These are phyloP conservation scores for Pseudomonodictys pantanalensis DNA, from an alignment of 495 filamentous ascomycete genomes.

Conservation along the genomic window DNA sequence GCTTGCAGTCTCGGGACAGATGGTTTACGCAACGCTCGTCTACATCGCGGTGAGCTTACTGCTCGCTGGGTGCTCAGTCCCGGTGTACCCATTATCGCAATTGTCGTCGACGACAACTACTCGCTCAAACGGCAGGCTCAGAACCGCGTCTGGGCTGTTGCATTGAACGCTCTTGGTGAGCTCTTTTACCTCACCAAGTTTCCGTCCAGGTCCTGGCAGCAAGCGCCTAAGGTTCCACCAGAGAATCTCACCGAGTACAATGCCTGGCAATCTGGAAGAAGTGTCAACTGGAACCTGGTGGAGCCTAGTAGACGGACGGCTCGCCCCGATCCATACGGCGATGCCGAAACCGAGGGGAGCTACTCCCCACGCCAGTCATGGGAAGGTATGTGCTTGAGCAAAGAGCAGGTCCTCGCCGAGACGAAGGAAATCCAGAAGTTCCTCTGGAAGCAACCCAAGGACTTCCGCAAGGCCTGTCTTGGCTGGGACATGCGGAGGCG, in stretches of 20 bases:
- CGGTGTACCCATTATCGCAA: constrained; percentile 84
- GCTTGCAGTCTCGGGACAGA: constrained; percentile 72
- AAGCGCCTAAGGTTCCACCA: constrained; percentile 38
- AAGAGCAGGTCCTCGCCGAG: constrained; percentile 67
- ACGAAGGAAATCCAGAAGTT: constrained; percentile 79
- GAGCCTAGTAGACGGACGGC: constrained; percentile 71
- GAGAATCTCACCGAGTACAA: constrained; percentile 50
- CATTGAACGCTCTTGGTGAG: constrained; percentile 88
- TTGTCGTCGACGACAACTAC: constrained; percentile 81
- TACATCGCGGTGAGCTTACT: constrained; percentile 71
- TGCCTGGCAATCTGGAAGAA: constrained; percentile 78
- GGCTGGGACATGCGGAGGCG: constrained; percentile 91
- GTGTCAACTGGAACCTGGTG: constrained; percentile 73
- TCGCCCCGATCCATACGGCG: constrained; percentile 65
- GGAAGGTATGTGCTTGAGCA: constrained; percentile 67
- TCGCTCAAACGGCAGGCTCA: constrained; percentile 63
- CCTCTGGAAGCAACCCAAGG: constrained; percentile 66
- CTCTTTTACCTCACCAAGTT: constrained; percentile 76
- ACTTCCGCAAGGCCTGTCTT: constrained; percentile 74
- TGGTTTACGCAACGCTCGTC: constrained; percentile 62
- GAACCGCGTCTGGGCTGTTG: constrained; percentile 78
- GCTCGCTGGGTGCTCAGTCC: constrained; percentile 86
- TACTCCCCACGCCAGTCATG: constrained; percentile 68
- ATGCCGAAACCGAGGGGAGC: constrained; percentile 58
- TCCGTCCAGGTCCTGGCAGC: constrained; percentile 53